These are phyloP conservation scores for Lipomyces oligophaga DNA, from an alignment of 805 yeast species.

Conservation along the genomic window DNA sequence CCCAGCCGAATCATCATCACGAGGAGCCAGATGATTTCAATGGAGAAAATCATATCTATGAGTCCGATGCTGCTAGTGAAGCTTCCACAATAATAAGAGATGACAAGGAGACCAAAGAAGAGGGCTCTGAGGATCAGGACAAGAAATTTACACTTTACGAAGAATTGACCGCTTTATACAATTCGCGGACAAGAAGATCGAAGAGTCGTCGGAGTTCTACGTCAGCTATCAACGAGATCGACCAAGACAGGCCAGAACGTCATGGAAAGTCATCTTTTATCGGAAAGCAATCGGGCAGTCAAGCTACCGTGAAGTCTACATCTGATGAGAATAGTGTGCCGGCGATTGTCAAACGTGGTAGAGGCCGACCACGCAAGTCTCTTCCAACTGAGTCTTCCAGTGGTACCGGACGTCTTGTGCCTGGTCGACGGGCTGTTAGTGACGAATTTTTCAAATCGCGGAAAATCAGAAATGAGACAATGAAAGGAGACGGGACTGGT, in stretches of 20 bases:
- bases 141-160: constrained; percentile 13
- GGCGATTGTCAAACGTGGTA: constrained; percentile 8
- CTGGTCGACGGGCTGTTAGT: no score
- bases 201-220: constrained; percentile 15
- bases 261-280: no score
- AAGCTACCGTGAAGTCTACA: neutral
- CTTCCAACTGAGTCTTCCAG: no score
- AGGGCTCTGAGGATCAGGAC: constrained; percentile 11
- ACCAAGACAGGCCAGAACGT: no score
- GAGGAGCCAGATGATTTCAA: no score
- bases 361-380: constrained; percentile 18
- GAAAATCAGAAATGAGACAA: neutral
- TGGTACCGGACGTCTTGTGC: no score
- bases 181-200: constrained; percentile 19
- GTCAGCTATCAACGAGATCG: no score
- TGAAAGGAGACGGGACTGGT: neutral
- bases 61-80: constrained; percentile 22
- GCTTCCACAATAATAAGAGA: constrained; percentile 18
- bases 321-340: no score
- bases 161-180: constrained; percentile 19
- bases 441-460: neutral
- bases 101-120: constrained; percentile 3
- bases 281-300: no score
- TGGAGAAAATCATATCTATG: constrained; percentile 2
- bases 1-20: no score